Evolutionary conservation across 306 rosid genomes (phyloP).

Genomic region (Cucurbita ficifolia): DNA sequence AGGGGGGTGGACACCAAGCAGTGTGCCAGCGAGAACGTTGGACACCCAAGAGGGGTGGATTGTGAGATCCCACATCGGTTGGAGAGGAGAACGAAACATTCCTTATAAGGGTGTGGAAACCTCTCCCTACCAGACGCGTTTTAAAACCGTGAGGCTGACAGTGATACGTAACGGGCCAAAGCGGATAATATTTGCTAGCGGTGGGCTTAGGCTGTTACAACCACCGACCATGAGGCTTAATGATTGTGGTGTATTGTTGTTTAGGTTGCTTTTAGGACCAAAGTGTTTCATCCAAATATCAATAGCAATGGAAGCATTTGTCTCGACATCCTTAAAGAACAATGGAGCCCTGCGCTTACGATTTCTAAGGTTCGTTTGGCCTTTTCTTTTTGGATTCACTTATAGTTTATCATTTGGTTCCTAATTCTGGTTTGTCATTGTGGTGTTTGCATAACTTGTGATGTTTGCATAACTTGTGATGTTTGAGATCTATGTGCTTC

Average conservation of each 20-base stretch:
- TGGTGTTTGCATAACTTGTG: neutral
- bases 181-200: too few species aligned
- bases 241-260: neutral
- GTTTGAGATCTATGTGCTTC: neutral
- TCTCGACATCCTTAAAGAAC: constrained; percentile 61
- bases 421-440: neutral
- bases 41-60: too few species aligned
- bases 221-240: neutral
- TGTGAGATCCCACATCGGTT: too few species aligned
- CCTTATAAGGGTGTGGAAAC: too few species aligned
- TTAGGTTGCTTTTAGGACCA: constrained; percentile 56
- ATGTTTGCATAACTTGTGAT: neutral
- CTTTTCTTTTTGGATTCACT: neutral
- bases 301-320: constrained; percentile 71
- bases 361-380: constrained; percentile 35
- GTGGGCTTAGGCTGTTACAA: too few species aligned
- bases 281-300: constrained; percentile 63
- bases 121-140: too few species aligned
- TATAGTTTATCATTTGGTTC: neutral
- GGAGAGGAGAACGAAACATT: too few species aligned
- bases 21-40: too few species aligned
- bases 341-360: constrained; percentile 70
- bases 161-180: too few species aligned
- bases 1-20: too few species aligned
- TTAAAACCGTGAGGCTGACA: too few species aligned